These are phyloP conservation scores for Lophium mytilinum DNA, from an alignment of 495 filamentous ascomycete genomes.

Conservation along the genomic window DNA sequence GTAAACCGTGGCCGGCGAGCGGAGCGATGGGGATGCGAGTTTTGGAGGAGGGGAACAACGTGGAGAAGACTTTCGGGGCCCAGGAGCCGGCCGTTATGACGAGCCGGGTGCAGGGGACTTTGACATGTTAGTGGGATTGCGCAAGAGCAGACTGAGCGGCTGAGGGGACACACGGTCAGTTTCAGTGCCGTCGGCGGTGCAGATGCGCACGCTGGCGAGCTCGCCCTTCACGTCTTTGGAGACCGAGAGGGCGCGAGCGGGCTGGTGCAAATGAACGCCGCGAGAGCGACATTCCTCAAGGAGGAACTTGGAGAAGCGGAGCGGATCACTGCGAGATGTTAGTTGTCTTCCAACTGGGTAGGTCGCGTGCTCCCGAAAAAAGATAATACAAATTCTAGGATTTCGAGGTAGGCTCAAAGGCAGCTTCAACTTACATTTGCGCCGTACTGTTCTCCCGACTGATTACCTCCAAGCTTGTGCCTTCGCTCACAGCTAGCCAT, in stretches of 20 bases:
- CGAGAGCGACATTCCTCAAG: conserved; percentile 46
- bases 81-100: conserved; percentile 64
- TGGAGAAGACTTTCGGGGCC: conserved; percentile 53
- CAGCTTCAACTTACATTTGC: conserved; percentile 46
- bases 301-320: conserved; percentile 55
- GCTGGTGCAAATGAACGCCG: conserved; percentile 61
- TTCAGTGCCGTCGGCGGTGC: conserved; percentile 40
- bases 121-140: background rate
- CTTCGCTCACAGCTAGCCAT: conserved; percentile 52
- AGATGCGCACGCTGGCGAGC: conserved; percentile 42
- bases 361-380: too few relatives aligned
- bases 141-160: background rate
- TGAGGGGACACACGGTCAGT: conserved; percentile 33
- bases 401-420: too few relatives aligned
- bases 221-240: conserved; percentile 39
- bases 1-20: conserved; percentile 64
- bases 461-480: conserved; percentile 52
- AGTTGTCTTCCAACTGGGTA: background rate
- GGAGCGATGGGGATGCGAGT: conserved; percentile 47
- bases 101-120: conserved; percentile 48
- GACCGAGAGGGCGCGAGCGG: conserved; percentile 47
- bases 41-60: conserved; percentile 52
- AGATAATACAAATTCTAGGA: background rate
- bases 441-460: conserved; percentile 54
- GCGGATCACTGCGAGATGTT: conserved; percentile 45